Conservation (phyloP, 2,329 filamentous ascomycete species). For the Cladophialophora chaetospira region DNA sequence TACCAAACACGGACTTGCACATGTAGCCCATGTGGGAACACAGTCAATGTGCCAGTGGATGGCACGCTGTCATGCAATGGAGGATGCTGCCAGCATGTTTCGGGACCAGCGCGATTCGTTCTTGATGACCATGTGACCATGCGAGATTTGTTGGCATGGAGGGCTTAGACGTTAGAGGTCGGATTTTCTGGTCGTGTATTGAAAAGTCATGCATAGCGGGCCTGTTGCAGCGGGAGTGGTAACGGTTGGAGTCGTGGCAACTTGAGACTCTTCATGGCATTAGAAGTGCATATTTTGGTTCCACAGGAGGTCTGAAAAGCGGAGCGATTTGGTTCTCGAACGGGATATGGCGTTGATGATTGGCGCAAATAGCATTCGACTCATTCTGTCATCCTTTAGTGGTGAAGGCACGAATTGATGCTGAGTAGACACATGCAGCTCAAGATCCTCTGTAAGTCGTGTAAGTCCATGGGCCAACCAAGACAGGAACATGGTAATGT, state of each 20-base stretch:
- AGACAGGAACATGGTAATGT: constrained; percentile 55
- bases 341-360: constrained; percentile 1
- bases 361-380: neutral
- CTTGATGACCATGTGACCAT: too few relatives aligned
- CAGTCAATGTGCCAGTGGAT: constrained; percentile 1
- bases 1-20: too few relatives aligned
- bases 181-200: neutral
- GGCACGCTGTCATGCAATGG: neutral
- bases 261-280: neutral
- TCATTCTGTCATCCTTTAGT: constrained; percentile 1
- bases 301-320: constrained; percentile 3
- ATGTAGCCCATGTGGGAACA: too few relatives aligned
- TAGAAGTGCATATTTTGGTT: constrained; percentile 1
- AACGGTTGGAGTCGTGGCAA: constrained; percentile 11
- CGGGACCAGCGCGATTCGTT: too few relatives aligned
- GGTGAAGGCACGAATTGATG: neutral
- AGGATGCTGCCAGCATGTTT: neutral
- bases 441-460: constrained; percentile 54
- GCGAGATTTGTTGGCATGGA: too few relatives aligned
- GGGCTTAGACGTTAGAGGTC: too few relatives aligned
- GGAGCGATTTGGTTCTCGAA: constrained; percentile 9
- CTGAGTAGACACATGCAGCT: constrained; percentile 15
- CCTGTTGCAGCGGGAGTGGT: constrained; percentile 4
- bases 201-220: constrained; percentile 12
- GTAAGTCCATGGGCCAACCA: constrained; percentile 54